Evolutionary conservation across 2,329 filamentous ascomycete species (phyloP).

Genomic region (Fusarium multiceps): DNA sequence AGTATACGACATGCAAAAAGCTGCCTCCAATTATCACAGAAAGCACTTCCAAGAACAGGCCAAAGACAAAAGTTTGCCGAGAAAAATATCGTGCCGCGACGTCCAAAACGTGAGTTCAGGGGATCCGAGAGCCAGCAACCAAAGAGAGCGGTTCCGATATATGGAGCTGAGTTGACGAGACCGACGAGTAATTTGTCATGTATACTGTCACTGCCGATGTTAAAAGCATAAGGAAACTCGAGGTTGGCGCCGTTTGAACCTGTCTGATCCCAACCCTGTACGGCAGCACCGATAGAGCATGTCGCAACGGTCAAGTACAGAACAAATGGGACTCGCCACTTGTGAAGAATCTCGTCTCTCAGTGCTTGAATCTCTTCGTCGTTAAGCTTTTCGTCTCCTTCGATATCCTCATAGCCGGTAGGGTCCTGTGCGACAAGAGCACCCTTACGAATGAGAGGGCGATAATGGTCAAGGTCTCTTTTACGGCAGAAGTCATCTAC

Average conservation of each 20-base stretch:
- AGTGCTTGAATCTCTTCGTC: slow-evolving; percentile 70
- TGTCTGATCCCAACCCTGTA: slow-evolving; percentile 76
- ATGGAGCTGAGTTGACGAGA: slow-evolving; percentile 71
- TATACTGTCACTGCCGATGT: slow-evolving; percentile 52
- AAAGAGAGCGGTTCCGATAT: slow-evolving; percentile 60
- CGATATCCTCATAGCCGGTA: slow-evolving; percentile 68
- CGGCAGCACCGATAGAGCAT: slow-evolving; percentile 76
- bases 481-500: slow-evolving; percentile 71
- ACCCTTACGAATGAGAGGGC: slow-evolving; percentile 71
- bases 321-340: slow-evolving; percentile 71
- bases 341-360: slow-evolving; percentile 71
- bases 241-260: slow-evolving; percentile 73
- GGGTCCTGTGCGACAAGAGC: slow-evolving; percentile 81
- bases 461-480: slow-evolving; percentile 68
- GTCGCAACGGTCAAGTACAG: slow-evolving; percentile 75
- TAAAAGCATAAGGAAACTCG: slow-evolving; percentile 67
- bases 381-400: slow-evolving; percentile 66
- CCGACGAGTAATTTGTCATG: slow-evolving; percentile 66
- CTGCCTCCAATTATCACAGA: slow-evolving; percentile 77
- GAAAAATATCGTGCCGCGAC: slow-evolving; percentile 72
- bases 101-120: slow-evolving; percentile 60
- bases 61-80: slow-evolving; percentile 78
- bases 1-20: slow-evolving; percentile 77
- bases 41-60: slow-evolving; percentile 76
- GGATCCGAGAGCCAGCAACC: slow-evolving; percentile 77